Evolutionary conservation across 1,284 basidiomycete species (phyloP).

Genomic region (Fomitiporia mediterranea): DNA sequence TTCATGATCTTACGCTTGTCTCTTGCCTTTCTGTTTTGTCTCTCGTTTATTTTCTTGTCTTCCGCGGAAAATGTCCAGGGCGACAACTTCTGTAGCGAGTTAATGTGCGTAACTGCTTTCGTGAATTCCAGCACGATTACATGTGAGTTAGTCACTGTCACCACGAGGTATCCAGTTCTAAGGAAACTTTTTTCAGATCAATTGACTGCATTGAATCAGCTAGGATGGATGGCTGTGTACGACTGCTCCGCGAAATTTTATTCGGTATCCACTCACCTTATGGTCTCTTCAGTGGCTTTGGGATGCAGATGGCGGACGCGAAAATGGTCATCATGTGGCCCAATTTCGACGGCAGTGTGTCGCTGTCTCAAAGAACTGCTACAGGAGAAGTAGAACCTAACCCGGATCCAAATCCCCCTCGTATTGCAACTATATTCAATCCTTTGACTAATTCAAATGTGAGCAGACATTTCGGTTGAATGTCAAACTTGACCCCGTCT

Average conservation of each 20-base stretch:
- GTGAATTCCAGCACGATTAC: slow-evolving; percentile 37
- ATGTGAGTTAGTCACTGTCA: slow-evolving; percentile 33
- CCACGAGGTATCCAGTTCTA: background rate
- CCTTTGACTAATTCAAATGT: slow-evolving; percentile 28
- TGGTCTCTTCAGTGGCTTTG: slow-evolving; percentile 46
- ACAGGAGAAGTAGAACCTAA: slow-evolving; percentile 44
- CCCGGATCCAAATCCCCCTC: slow-evolving; percentile 36
- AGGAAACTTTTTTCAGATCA: slow-evolving; percentile 35
- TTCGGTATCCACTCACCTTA: slow-evolving; percentile 4
- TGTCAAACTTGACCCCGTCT: slow-evolving; percentile 28
- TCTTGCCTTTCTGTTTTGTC: background rate
- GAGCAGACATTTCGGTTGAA: slow-evolving; percentile 30
- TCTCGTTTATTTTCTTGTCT: background rate
- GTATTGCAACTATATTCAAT: slow-evolving; percentile 27
- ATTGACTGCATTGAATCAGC: slow-evolving; percentile 37
- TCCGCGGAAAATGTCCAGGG: slow-evolving; percentile 31
- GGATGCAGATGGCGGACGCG: slow-evolving; percentile 41
- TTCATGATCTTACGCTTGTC: background rate
- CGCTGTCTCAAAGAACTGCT: slow-evolving; percentile 41
- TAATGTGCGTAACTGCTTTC: slow-evolving; percentile 45
- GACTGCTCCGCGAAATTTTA: slow-evolving; percentile 16
- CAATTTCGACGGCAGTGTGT: slow-evolving; percentile 37
- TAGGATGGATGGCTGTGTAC: slow-evolving; percentile 56
- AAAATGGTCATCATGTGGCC: slow-evolving; percentile 43
- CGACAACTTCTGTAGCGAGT: slow-evolving; percentile 38